A percentile compares a stretch with the other conserved stretches of the same genome.
These are phyloP conservation scores for Penicillium brevicompactum DNA, from an alignment of 2,329 filamentous ascomycete genomes.

Conservation along the genomic window DNA sequence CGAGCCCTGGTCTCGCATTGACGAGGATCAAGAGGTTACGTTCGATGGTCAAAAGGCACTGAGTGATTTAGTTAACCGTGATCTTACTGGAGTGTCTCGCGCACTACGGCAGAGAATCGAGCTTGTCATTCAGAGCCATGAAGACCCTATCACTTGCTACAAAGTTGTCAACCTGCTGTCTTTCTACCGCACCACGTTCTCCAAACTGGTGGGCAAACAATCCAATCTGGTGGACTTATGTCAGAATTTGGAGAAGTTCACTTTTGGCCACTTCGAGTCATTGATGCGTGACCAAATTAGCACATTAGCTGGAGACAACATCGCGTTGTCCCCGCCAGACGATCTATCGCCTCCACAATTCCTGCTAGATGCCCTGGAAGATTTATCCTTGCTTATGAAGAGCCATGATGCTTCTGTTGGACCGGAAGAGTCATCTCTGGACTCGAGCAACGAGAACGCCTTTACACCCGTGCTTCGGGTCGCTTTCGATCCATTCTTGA, in stretches of 20 bases:
- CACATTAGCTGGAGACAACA: conserved; percentile 71
- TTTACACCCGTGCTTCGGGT: conserved; percentile 77
- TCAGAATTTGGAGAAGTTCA: conserved; percentile 69
- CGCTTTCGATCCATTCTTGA: conserved; percentile 82
- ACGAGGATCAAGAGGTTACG: conserved; percentile 57
- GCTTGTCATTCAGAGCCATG: conserved; percentile 88
- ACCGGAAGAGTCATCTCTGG: conserved; percentile 44
- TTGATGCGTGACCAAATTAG: conserved; percentile 72
- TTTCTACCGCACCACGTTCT: conserved; percentile 87
- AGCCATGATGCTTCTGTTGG: conserved; percentile 81
- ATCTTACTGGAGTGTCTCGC: conserved; percentile 77
- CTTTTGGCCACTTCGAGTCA: conserved; percentile 78
- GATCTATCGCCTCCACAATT: conserved; percentile 80
- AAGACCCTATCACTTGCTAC: conserved; percentile 85
- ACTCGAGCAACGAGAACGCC: conserved; percentile 62
- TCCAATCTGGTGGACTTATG: conserved; percentile 73
- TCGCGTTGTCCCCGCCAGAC: conserved; percentile 69
- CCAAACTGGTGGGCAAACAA: conserved; percentile 70
- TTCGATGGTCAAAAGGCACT: conserved; percentile 84
- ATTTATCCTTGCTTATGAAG: conserved; percentile 76
- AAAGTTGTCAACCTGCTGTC: conserved; percentile 84
- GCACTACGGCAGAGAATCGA: conserved; percentile 88
- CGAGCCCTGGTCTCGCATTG: conserved; percentile 76
- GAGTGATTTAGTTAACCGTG: conserved; percentile 82
- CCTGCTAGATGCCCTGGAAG: conserved; percentile 75